Conservation (phyloP, 768 basidiomycete species). For the Podaxis sp. region DNA sequence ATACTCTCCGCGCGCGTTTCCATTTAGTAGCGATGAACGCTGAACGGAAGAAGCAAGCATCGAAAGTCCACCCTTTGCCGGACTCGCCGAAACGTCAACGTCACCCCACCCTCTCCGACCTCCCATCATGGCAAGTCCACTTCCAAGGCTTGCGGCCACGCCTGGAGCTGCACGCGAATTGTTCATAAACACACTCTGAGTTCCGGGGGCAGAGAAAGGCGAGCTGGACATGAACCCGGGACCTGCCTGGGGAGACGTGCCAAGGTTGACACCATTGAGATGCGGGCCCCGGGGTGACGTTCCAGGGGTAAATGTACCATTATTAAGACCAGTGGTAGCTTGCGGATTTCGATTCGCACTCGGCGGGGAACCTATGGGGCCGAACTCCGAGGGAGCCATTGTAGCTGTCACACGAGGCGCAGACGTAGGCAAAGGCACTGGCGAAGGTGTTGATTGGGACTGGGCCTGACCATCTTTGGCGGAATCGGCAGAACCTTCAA, state of each 20-base stretch:
- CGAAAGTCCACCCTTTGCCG: slow-evolving; percentile 4
- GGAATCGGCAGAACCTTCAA: slow-evolving; percentile 5
- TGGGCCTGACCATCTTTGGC: slow-evolving; percentile 7
- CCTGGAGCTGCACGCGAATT: slow-evolving; percentile 37
- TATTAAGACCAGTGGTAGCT: slow-evolving; percentile 32
- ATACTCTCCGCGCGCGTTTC: slow-evolving; percentile 22
- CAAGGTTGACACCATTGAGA: slow-evolving; percentile 28
- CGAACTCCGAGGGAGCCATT: slow-evolving; percentile 51
- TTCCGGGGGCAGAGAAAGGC: slow-evolving; percentile 74
- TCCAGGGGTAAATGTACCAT: slow-evolving; percentile 43
- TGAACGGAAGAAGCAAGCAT: slow-evolving; percentile 13
- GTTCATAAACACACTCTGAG: slow-evolving; percentile 50
- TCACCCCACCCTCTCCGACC: slow-evolving; percentile 36
- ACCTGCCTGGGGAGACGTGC: slow-evolving; percentile 24
- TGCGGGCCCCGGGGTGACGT: slow-evolving; percentile 47
- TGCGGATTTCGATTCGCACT: slow-evolving; percentile 27
- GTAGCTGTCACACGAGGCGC: slow-evolving; percentile 46
- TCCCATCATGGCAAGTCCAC: slow-evolving; percentile 43
- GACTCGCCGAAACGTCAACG: slow-evolving; percentile 6
- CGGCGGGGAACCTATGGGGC: slow-evolving; percentile 82
- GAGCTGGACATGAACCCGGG: slow-evolving; percentile 49
- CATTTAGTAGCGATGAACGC: slow-evolving; percentile 15
- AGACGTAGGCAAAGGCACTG: slow-evolving; percentile 51
- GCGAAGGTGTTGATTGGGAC: slow-evolving; percentile 27
- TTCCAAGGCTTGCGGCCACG: slow-evolving; percentile 61